Conservation (phyloP, 1,284 basidiomycete species). For the Trichosporon sp. region DNA sequence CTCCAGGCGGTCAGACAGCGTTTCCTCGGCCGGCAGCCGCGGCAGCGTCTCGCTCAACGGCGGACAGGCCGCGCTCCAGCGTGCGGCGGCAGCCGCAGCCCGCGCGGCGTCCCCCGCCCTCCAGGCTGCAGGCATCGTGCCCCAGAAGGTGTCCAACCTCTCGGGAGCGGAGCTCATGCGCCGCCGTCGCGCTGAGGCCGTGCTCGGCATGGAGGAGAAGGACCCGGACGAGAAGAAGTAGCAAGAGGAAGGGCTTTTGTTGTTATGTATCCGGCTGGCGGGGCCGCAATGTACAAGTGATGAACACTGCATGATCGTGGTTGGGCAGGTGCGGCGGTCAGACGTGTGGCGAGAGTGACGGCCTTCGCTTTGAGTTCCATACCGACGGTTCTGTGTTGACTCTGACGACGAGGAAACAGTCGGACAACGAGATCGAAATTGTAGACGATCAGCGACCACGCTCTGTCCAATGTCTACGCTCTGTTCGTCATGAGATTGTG, state of each 20-base stretch:
- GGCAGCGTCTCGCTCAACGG: constrained; percentile 3
- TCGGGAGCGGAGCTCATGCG: constrained; percentile 74
- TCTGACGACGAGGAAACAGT: too few relatives aligned
- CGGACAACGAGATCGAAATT: too few relatives aligned
- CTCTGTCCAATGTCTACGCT: too few relatives aligned
- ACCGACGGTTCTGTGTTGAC: too few relatives aligned
- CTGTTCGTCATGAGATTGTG: too few relatives aligned
- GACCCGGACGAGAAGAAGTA: neutral
- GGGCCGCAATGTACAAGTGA: neutral
- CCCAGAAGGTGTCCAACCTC: constrained; percentile 56
- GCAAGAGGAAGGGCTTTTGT: neutral
- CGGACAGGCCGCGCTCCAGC: constrained; percentile 18
- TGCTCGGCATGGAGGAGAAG: constrained; percentile 35
- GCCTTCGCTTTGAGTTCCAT: too few relatives aligned
- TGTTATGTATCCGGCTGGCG: constrained; percentile 1
- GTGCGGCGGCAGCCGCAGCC: constrained; percentile 34
- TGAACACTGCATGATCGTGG: too few relatives aligned
- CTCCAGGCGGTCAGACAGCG: neutral
- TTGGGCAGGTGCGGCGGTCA: too few relatives aligned
- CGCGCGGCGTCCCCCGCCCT: constrained; percentile 38
- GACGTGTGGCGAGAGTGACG: too few relatives aligned
- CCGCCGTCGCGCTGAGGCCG: constrained; percentile 56
- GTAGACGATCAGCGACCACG: too few relatives aligned
- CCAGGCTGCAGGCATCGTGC: constrained; percentile 36
- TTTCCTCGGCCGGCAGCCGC: neutral